Conservation (phyloP, 75 land plant species). For the Sequoiadendron giganteum region DNA sequence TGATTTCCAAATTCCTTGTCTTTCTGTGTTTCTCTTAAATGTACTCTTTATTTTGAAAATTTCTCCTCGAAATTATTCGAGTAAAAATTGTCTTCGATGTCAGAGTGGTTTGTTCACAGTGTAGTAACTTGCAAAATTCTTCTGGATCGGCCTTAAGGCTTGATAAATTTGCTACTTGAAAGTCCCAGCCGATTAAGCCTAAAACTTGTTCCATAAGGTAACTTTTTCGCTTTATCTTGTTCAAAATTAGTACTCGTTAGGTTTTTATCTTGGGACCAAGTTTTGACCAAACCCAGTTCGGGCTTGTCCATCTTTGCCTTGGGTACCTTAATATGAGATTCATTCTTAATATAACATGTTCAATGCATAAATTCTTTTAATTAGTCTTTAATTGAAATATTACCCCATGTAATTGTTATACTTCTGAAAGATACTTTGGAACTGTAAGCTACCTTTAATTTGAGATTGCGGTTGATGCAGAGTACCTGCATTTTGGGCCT, state of each 20-base stretch:
- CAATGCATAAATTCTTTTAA: neutral
- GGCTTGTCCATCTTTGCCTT: neutral
- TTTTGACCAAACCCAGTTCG: neutral
- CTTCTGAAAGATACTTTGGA: neutral
- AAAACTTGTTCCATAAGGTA: no score
- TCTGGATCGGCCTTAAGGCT: no score
- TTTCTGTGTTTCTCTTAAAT: neutral
- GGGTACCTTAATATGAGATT: neutral
- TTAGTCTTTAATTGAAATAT: neutral
- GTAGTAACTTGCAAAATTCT: no score
- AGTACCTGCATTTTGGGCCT: neutral
- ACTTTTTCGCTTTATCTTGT: neutral
- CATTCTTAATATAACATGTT: neutral
- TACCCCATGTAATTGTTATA: neutral
- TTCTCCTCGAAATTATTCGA: neutral
- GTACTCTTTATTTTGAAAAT: neutral
- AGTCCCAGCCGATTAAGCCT: no score
- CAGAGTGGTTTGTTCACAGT: no score
- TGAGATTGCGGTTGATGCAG: neutral
- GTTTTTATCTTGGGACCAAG: neutral
- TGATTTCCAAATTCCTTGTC: no score
- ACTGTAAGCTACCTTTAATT: neutral
- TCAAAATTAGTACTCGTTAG: neutral
- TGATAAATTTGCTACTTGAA: neutral
- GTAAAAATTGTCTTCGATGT: no score